Base-by-base conservation (phyloP, 331 rosid genomes). In the Saraca asoca region DNA sequence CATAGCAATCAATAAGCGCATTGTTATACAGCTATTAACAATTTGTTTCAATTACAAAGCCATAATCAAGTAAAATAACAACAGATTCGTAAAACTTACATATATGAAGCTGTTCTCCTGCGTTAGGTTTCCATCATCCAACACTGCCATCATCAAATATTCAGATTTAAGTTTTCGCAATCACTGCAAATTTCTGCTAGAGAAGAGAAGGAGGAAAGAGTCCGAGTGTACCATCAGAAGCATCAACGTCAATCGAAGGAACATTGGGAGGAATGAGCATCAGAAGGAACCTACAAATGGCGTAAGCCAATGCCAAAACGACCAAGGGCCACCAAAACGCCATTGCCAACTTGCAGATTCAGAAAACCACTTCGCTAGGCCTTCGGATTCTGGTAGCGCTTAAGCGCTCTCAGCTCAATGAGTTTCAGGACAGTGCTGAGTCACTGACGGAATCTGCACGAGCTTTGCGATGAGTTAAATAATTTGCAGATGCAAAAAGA, bases 61-160 rank as follows among this genome's bases (percentile, higher is more conserved):
- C 58, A 55, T 12, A 52, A 66, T 8, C 10, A 35, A 41, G 14
- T 56, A 49, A 14, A 65, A 66, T 10, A 62, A 48, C 20, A 49
- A 5, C n/a, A 61, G 18, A 17, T 9, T 24, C 31, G 35, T 57
- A 20, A 52, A 34, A 75, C 91, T 84, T 71, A 88, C 97, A 54
- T 86, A 91, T 13, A 91, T 86, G 91, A 73, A 91, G 79, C 90
- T 78, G 74, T 84, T 86, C 73, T 86, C 97, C 88, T 85, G 91
- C 52, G 83, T 50, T 74, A 76, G 97, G 66, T 74, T 86, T 71
- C 85, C 93, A 62, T 86, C 96, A 37, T 91, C 97, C 85, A 82
- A 62, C 75, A 91, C 97, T 91, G 95, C 31, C 68, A 80, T 74
- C 34, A 51, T n/a, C 71, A 71, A 44, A 70, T 24, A 54, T 43